phyloP scores from a whole-genome alignment of 306 rosid species.

The Corylus americana region DNA sequence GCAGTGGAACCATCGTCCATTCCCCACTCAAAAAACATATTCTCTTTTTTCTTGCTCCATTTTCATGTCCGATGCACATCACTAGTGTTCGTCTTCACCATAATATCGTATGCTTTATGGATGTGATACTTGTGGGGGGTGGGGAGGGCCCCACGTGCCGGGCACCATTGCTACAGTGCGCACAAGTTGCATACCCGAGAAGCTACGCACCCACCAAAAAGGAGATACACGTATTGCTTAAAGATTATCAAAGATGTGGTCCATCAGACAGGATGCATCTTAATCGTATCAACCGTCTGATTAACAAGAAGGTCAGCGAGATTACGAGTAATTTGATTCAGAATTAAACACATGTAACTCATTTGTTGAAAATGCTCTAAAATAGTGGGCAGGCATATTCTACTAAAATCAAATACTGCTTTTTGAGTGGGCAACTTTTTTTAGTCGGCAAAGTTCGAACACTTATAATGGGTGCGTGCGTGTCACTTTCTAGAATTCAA shows the following conservation, averaged over 20 bases:
- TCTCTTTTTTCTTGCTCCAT: not conserved
- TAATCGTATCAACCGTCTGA: not conserved
- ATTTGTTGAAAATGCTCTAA: not conserved
- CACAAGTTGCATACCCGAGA: slow-evolving; percentile 25
- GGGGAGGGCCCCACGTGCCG: slow-evolving; percentile 22
- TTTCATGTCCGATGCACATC: not conserved
- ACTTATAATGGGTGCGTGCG: not conserved
- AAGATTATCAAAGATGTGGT: too few species aligned
- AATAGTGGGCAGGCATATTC: too few species aligned
- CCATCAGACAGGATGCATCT: too few species aligned
- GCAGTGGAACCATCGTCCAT: not conserved
- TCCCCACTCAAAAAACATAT: slow-evolving; percentile 5
- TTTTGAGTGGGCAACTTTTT: too few species aligned
- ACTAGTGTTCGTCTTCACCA: not conserved
- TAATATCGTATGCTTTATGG: not conserved
- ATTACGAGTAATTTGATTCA: too few species aligned
- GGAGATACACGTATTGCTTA: too few species aligned
- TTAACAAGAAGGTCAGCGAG: not conserved
- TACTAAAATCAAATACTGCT: not conserved
- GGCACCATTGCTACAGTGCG: slow-evolving; percentile 25
- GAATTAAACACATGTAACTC: not conserved
- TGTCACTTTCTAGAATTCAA: not conserved
- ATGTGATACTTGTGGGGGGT: not conserved
- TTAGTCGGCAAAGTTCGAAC: not conserved
- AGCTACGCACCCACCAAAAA: slow-evolving; percentile 2